A percentile compares a stretch with the other conserved stretches of the same genome.
phyloP scores from a whole-genome alignment of 2,329 filamentous ascomycete species.

The Colletotrichum sp. region DNA sequence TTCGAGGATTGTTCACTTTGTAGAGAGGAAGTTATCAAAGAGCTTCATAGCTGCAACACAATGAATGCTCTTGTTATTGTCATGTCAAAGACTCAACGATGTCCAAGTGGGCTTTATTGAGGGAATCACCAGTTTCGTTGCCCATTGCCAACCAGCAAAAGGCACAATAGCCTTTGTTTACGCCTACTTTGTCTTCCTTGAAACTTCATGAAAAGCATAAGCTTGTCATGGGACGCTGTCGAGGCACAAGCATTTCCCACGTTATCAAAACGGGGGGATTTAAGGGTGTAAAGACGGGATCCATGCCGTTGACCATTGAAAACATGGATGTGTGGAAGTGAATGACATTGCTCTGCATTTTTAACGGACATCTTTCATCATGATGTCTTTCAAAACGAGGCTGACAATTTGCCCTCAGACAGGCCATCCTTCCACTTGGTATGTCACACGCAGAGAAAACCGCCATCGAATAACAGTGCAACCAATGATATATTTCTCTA shows the following conservation, averaged over 20 bases:
- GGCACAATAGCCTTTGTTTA: background rate
- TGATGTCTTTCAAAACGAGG: no score
- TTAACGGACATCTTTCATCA: no score
- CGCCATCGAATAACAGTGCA: background rate
- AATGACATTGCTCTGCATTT: no score
- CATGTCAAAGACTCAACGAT: background rate
- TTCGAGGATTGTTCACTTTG: background rate
- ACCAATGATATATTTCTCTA: background rate
- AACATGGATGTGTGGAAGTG: no score
- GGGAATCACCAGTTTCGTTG: background rate
- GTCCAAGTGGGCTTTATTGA: background rate
- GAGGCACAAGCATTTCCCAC: background rate
- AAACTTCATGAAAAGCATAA: fast-evolving
- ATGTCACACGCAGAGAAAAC: background rate
- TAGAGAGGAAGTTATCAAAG: background rate
- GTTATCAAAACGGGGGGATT: background rate
- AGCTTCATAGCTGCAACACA: background rate
- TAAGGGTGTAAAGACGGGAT: no score
- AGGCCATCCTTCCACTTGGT: background rate
- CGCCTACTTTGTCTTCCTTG: background rate
- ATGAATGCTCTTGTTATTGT: background rate
- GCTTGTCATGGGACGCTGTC: background rate
- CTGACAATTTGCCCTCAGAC: no score
- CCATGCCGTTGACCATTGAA: no score
- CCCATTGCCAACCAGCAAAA: background rate